phyloP scores from a whole-genome alignment of 2,329 filamentous ascomycete genomes.

The Cladosporium austrohemisphaericum region DNA sequence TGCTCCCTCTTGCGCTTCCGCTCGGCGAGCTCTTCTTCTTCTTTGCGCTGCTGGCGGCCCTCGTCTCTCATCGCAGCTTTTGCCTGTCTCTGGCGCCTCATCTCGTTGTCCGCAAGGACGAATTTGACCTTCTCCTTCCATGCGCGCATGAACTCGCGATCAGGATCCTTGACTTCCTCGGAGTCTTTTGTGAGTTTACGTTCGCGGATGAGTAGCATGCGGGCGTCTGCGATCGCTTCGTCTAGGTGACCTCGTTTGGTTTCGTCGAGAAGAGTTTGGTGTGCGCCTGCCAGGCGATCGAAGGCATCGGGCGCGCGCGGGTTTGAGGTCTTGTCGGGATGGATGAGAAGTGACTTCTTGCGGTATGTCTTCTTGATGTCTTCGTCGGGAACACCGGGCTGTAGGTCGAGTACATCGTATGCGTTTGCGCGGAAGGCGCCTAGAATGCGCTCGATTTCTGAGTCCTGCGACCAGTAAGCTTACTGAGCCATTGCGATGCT shows the following conservation, averaged over 20 bases:
- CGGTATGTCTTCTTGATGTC: constrained; percentile 95
- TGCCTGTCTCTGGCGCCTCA: constrained; percentile 74
- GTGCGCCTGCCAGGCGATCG: constrained; percentile 92
- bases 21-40: constrained; percentile 76
- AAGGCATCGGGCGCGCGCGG: constrained; percentile 89
- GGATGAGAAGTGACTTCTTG: constrained; percentile 97
- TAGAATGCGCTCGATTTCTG: constrained; percentile 91
- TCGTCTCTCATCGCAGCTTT: constrained; percentile 97
- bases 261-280: constrained; percentile 87
- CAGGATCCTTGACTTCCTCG: constrained; percentile 68
- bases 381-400: constrained; percentile 89
- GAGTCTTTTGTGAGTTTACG: constrained; percentile 89
- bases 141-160: constrained; percentile 73
- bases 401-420: constrained; percentile 92
- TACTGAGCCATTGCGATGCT: neutral
- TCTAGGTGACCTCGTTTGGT: constrained; percentile 83
- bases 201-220: constrained; percentile 90
- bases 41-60: constrained; percentile 78
- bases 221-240: constrained; percentile 92
- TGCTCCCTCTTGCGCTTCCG: constrained; percentile 67
- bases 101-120: constrained; percentile 90
- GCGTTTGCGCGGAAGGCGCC: constrained; percentile 80
- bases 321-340: constrained; percentile 96
- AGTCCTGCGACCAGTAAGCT: constrained; percentile 58
- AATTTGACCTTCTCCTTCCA: constrained; percentile 89